These are phyloP conservation scores for Heteromeles arbutifolia DNA, from an alignment of 306 rosid genomes.

Conservation along the genomic window DNA sequence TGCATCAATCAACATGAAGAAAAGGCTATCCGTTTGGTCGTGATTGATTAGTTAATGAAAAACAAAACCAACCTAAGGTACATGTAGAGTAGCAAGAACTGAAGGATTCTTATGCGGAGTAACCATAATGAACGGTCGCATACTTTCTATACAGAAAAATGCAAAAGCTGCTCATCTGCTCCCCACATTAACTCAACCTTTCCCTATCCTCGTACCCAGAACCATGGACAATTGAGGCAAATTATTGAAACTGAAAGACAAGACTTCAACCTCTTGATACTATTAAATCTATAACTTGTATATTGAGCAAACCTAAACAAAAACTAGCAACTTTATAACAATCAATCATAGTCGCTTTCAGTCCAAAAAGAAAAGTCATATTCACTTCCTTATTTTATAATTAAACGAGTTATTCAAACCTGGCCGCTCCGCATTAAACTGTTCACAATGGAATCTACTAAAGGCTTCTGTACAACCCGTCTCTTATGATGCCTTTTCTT, in stretches of 20 bases:
- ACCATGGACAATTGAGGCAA: neutral
- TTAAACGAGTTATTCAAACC: slow-evolving; percentile 25
- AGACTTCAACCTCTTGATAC: neutral
- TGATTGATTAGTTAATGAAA: neutral
- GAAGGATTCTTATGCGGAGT: neutral
- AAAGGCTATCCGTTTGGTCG: neutral
- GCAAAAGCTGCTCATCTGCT: neutral
- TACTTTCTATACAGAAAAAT: neutral
- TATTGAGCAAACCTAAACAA: neutral
- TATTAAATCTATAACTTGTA: neutral
- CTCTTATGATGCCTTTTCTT: slow-evolving; percentile 85
- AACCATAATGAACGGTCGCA: neutral
- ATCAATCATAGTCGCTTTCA: neutral
- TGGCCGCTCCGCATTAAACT: slow-evolving; percentile 59
- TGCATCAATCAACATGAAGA: neutral
- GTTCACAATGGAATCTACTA: slow-evolving; percentile 52
- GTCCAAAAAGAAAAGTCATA: neutral
- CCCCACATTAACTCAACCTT: neutral
- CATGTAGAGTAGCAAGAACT: neutral
- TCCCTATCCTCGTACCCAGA: neutral
- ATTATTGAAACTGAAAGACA: neutral
- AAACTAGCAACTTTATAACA: neutral
- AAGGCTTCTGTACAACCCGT: slow-evolving; percentile 76
- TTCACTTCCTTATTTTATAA: neutral
- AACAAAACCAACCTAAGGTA: neutral